A percentile compares a stretch with the other conserved stretches of the same genome.
These are phyloP conservation scores for Echinochloa phyllopogon DNA, from an alignment of 176 grass and related monocot genomes.

Conservation along the genomic window DNA sequence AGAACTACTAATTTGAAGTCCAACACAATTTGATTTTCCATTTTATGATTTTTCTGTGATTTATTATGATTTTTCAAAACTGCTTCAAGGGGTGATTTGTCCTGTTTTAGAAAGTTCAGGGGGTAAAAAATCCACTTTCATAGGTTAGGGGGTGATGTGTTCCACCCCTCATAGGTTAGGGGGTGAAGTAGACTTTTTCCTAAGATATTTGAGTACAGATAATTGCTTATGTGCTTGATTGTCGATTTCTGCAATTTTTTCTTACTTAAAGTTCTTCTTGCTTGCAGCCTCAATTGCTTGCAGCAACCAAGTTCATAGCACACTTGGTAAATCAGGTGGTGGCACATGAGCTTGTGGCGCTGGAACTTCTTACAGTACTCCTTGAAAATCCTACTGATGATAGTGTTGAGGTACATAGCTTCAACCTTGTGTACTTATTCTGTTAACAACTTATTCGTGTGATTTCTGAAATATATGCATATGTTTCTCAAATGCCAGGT, in stretches of 20 bases:
- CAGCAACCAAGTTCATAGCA: conserved; percentile 94
- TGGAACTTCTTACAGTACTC: conserved; percentile 91
- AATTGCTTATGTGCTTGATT: conserved; percentile 19
- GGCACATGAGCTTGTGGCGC: conserved; percentile 72
- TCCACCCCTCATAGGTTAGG: no score
- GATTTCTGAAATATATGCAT: conserved; percentile 27
- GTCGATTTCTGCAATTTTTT: background rate
- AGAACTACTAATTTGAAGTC: no score
- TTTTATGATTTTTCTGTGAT: no score
- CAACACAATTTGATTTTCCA: no score
- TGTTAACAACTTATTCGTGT: background rate
- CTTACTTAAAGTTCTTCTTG: conserved; percentile 30
- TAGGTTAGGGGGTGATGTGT: no score
- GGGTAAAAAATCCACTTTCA: no score
- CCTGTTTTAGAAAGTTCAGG: no score
- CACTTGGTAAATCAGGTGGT: conserved; percentile 99
- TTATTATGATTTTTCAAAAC: no score
- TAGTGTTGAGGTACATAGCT: conserved; percentile 74
- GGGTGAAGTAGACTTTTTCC: no score
- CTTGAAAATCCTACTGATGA: conserved; percentile 98
- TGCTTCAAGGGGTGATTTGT: no score
- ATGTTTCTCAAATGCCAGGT: conserved; percentile 53
- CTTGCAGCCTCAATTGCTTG: conserved; percentile 89
- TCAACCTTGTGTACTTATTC: conserved; percentile 13
- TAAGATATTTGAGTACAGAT: background rate